Conservation (phyloP, 169 alveolate species). For the Cryptosporidium viatorum region DNA sequence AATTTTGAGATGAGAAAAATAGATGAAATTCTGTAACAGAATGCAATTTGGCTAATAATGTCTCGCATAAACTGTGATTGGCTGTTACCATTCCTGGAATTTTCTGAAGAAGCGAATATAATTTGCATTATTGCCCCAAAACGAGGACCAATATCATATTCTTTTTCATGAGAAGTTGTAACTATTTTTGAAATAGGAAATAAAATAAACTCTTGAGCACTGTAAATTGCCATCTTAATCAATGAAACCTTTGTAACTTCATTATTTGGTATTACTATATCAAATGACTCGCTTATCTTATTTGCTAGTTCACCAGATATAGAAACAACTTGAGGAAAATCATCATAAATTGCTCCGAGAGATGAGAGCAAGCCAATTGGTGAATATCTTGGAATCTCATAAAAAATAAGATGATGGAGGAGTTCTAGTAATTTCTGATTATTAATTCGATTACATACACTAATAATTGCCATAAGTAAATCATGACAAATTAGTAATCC, state of each 20-base stretch:
- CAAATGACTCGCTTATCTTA: conserved; percentile 31
- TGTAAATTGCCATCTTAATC: conserved; percentile 19
- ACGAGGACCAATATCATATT: conserved; percentile 40
- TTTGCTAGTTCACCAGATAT: conserved; percentile 10
- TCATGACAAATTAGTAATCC: conserved; percentile 40
- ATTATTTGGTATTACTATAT: conserved; percentile 8
- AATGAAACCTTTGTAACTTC: conserved; percentile 5
- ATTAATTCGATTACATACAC: conserved; percentile 3
- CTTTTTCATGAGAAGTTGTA: conserved; percentile 39
- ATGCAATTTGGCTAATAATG: conserved; percentile 28
- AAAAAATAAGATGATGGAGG: conserved; percentile 27
- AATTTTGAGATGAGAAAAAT: conserved; percentile 21
- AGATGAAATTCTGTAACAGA: conserved; percentile 48
- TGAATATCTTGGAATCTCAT: conserved; percentile 55
- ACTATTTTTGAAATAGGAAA: conserved; percentile 19
- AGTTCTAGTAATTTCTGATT: conserved; percentile 21
- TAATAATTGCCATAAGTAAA: not conserved
- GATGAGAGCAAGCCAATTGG: conserved; percentile 60
- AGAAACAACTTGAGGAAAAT: not conserved
- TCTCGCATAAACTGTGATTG: conserved; percentile 54
- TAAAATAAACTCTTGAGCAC: conserved; percentile 36
- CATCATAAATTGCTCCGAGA: conserved; percentile 39
- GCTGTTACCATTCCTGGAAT: not conserved
- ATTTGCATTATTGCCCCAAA: conserved; percentile 38
- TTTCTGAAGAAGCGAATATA: conserved; percentile 25